Conservation (phyloP, 176 grass and related monocot species). For the Elaeis guineensis region DNA sequence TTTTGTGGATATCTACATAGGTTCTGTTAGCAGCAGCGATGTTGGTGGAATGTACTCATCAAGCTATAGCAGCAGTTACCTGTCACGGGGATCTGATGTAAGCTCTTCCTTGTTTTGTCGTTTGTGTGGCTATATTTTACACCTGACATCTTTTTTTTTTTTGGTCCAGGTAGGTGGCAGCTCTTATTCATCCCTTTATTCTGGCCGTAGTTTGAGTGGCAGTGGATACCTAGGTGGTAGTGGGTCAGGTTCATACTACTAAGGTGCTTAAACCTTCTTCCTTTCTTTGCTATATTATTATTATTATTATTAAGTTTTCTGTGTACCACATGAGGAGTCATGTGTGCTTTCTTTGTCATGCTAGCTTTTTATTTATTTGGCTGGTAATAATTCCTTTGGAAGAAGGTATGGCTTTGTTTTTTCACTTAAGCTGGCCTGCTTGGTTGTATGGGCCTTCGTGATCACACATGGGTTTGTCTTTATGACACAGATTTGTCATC, state of each 20-base stretch:
- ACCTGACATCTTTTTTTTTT: constrained; percentile 17
- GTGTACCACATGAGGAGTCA: background rate
- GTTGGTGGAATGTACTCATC: constrained; percentile 57
- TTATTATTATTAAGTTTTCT: constrained; percentile 1
- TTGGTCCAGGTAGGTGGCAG: constrained; percentile 53
- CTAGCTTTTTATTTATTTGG: no score
- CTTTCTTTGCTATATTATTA: background rate
- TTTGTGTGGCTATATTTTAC: constrained; percentile 2
- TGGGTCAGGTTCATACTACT: constrained; percentile 72
- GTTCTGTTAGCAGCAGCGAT: constrained; percentile 42
- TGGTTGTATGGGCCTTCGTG: constrained; percentile 19
- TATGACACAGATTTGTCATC: constrained; percentile 61
- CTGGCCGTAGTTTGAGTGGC: constrained; percentile 38
- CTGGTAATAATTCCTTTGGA: constrained; percentile 5
- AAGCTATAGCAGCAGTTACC: constrained; percentile 39
- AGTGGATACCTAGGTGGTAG: constrained; percentile 50
- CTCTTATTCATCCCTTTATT: constrained; percentile 62
- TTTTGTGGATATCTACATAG: constrained; percentile 19
- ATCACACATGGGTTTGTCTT: constrained; percentile 66
- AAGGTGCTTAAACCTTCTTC: constrained; percentile 38
- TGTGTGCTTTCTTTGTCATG: no score
- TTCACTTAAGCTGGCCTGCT: constrained; percentile 17
- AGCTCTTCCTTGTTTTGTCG: constrained; percentile 25
- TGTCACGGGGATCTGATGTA: constrained; percentile 79
- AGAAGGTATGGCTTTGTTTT: constrained; percentile 29